A percentile compares a stretch with the other conserved stretches of the same genome.
These are phyloP conservation scores for Parafenestella ontariensis DNA, from an alignment of 2,329 filamentous ascomycete genomes.

Conservation along the genomic window DNA sequence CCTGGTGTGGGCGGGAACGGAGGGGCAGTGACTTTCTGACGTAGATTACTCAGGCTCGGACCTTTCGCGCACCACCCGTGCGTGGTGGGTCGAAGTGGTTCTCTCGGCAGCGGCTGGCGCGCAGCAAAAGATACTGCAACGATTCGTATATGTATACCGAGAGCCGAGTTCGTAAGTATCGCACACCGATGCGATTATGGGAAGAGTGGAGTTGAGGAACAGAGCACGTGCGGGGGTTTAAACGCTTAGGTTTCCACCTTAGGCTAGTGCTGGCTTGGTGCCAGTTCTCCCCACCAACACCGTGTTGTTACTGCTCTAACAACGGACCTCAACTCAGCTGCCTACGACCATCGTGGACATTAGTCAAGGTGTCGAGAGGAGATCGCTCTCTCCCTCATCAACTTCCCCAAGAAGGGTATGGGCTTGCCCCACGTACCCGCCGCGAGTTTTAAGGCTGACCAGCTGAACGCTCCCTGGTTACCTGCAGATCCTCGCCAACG, in stretches of 20 bases:
- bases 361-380: background rate
- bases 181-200: background rate
- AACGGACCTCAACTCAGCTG: constrained; percentile 2
- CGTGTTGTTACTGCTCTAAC: background rate
- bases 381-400: constrained; percentile 11
- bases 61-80: constrained; percentile 11
- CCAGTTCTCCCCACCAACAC: background rate
- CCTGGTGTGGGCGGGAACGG: constrained; percentile 15
- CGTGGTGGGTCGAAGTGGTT: background rate
- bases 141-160: background rate
- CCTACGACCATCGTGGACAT: background rate
- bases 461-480: constrained; percentile 29
- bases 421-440: constrained; percentile 3
- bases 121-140: background rate
- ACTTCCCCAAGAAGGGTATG: constrained; percentile 16
- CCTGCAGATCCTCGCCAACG: constrained; percentile 10
- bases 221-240: background rate
- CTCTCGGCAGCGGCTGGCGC: constrained; percentile 18
- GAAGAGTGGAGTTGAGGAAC: background rate
- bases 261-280: constrained; percentile 11
- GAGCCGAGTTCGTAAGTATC: background rate
- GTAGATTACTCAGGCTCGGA: constrained; percentile 29
- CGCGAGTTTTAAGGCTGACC: constrained; percentile 28
- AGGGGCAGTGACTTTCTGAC: constrained; percentile 32
- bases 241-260: constrained; percentile 8